phyloP scores from a whole-genome alignment of 2,329 filamentous ascomycete species.

The Ophiostoma angusticollis region DNA sequence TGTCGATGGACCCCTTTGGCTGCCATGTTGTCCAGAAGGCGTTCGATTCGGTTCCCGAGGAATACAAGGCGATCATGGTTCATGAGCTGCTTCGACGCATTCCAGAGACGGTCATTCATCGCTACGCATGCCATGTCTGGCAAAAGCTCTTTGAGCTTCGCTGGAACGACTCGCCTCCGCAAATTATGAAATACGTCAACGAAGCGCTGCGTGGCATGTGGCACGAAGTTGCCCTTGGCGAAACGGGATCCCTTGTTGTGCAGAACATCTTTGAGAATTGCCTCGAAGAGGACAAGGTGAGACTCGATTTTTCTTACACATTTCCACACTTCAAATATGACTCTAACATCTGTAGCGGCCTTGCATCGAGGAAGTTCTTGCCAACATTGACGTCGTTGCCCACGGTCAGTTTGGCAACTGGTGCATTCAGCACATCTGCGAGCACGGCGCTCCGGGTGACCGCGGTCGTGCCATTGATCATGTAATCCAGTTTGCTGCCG shows the following conservation, averaged over 20 bases:
- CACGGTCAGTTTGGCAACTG: conserved; percentile 98
- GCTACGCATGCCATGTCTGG: conserved; percentile 98
- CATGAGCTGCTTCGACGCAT: conserved; percentile 90
- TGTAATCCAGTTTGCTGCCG: conserved; percentile 81
- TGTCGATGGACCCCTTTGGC: conserved; percentile 98
- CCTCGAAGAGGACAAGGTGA: conserved; percentile 92
- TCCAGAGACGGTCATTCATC: conserved; percentile 94
- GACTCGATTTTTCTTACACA: conserved; percentile 12
- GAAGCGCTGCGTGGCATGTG: conserved; percentile 92
- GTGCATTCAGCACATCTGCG: conserved; percentile 99
- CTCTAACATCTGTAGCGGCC: conserved; percentile 55
- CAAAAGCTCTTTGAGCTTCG: conserved; percentile 97
- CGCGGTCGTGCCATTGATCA: conserved; percentile 90
- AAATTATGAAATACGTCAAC: conserved; percentile 98
- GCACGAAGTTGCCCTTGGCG: conserved; percentile 93
- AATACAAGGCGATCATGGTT: conserved; percentile 99
- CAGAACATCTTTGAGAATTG: conserved; percentile 99
- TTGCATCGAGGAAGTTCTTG: conserved; percentile 91
- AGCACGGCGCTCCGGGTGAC: conserved; percentile 83
- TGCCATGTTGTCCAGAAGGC: conserved; percentile 98
- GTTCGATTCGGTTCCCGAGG: conserved; percentile 92
- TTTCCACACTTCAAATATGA: conserved; percentile 3
- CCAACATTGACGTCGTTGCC: conserved; percentile 89
- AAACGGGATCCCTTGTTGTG: conserved; percentile 94
- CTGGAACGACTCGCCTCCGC: conserved; percentile 86